Conservation (phyloP, 345 rosid genomes). For the Eucalyptus tenuipes region DNA sequence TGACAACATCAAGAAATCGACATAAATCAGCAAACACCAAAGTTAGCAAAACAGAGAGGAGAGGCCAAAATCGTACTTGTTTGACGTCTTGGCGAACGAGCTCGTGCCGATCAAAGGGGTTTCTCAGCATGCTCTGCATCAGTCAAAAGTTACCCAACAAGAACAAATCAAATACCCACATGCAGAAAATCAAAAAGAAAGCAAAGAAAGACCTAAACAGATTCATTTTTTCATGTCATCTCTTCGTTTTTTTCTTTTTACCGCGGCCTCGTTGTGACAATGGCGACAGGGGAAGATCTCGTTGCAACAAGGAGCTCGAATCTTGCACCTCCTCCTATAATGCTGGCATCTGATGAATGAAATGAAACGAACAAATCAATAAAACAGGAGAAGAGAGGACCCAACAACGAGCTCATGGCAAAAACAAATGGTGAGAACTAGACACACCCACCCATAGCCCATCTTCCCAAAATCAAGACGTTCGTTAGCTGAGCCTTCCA, state of each 20-base stretch:
- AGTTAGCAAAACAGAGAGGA: neutral
- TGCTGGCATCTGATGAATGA: conserved; percentile 52
- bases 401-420: neutral
- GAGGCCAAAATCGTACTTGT: conserved; percentile 17
- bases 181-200: neutral
- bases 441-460: conserved; percentile 93
- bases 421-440: neutral
- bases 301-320: conserved; percentile 94
- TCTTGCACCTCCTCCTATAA: conserved; percentile 85
- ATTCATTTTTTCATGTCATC: neutral
- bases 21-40: neutral
- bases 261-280: conserved; percentile 87
- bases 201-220: neutral
- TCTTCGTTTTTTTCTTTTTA: neutral
- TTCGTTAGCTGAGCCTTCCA: conserved; percentile 56
- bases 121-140: conserved; percentile 49
- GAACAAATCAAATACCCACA: neutral
- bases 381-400: neutral
- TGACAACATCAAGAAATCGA: conserved; percentile 9
- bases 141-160: neutral
- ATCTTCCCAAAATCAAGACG: conserved; percentile 88
- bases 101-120: conserved; percentile 58
- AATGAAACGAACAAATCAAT: neutral
- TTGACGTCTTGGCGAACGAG: conserved; percentile 69
- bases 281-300: conserved; percentile 88